phyloP scores from a whole-genome alignment of 345 rosid species.

The Leavenworthia alabamica region DNA sequence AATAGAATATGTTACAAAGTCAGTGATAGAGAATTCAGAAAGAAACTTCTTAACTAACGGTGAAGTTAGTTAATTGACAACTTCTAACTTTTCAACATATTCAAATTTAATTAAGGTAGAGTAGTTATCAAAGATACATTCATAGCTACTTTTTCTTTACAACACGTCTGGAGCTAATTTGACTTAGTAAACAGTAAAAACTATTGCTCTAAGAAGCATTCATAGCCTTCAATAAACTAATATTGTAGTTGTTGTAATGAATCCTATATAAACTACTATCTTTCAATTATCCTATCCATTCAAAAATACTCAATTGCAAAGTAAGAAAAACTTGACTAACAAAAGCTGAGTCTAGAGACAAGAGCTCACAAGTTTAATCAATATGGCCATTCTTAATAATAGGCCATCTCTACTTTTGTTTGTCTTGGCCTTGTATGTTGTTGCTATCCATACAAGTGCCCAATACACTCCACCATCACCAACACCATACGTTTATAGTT shows the following conservation, averaged over 20 bases:
- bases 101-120: background rate
- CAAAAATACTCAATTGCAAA: background rate
- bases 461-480: constrained; percentile 3
- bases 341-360: background rate
- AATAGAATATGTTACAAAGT: too few species aligned
- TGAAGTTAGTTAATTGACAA: background rate
- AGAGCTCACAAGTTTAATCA: background rate
- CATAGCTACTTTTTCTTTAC: background rate
- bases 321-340: background rate
- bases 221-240: background rate
- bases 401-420: constrained; percentile 1
- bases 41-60: background rate
- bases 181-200: background rate
- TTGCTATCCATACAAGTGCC: constrained; percentile 1
- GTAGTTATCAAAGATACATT: constrained; percentile 1
- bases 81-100: background rate
- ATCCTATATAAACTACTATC: background rate
- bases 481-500: background rate
- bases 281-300: background rate
- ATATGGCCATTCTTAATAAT: constrained; percentile 3
- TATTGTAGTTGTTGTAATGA: background rate
- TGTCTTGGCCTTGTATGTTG: background rate
- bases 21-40: background rate
- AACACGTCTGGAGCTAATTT: background rate
- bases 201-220: background rate